Conservation (phyloP, 768 basidiomycete genomes). For the Crepidotus variabilis region DNA sequence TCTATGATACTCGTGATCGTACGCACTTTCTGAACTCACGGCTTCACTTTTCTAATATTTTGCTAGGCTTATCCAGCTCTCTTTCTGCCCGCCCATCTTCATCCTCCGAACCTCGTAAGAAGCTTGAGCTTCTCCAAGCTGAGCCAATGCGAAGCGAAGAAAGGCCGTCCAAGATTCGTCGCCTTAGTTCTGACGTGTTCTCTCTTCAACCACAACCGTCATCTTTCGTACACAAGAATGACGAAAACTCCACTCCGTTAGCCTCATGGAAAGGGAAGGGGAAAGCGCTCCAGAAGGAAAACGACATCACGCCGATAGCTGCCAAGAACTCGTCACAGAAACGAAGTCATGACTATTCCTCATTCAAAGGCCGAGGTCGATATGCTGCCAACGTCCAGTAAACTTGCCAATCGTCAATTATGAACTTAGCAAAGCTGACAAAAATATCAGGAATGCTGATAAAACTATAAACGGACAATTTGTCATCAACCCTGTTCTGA, state of each 20-base stretch:
- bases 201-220: neutral
- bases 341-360: constrained; percentile 36
- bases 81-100: neutral
- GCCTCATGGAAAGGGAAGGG: constrained; percentile 13
- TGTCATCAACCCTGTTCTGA: constrained; percentile 61
- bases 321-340: constrained; percentile 17
- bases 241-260: neutral
- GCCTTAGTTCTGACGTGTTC: constrained; percentile 11
- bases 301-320: constrained; percentile 18
- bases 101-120: neutral
- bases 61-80: neutral
- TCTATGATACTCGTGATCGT: neutral
- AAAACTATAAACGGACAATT: constrained; percentile 61
- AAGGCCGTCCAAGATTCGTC: constrained; percentile 14
- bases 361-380: constrained; percentile 57
- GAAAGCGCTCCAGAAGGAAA: constrained; percentile 17
- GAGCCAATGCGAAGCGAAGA: neutral
- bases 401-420: constrained; percentile 10
- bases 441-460: constrained; percentile 16
- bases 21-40: neutral
- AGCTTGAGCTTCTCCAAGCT: neutral
- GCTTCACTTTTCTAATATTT: neutral
- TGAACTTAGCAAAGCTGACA: neutral
- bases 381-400: constrained; percentile 37
- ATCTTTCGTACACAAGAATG: neutral